Evolutionary conservation across 2,329 filamentous ascomycete species (phyloP).

Genomic region (Verticillium alfalfae): DNA sequence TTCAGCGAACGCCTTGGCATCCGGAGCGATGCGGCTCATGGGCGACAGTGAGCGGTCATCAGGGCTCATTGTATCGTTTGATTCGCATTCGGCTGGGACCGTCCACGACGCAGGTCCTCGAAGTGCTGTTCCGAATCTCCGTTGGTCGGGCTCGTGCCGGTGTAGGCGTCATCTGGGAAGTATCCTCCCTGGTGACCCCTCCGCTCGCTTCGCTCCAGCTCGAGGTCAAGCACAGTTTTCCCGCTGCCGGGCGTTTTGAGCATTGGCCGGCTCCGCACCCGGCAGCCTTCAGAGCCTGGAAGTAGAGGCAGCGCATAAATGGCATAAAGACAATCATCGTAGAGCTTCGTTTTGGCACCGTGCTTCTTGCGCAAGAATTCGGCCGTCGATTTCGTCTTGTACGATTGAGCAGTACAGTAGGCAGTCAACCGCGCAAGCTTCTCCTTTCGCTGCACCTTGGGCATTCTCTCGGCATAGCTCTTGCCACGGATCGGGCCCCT

Average conservation of each 20-base stretch:
- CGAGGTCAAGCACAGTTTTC: conserved; percentile 86
- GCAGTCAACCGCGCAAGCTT: conserved; percentile 88
- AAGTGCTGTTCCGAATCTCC: conserved; percentile 11
- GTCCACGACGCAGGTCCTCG: conserved; percentile 22
- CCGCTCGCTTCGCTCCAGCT: conserved; percentile 90
- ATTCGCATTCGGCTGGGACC: conserved; percentile 17
- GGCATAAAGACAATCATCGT: conserved; percentile 94
- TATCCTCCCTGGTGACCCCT: conserved; percentile 89
- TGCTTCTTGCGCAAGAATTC: conserved; percentile 85
- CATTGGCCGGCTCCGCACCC: conserved; percentile 83
- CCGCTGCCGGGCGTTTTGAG: conserved; percentile 85
- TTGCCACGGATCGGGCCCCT: conserved; percentile 64
- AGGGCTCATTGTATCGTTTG: conserved; percentile 8
- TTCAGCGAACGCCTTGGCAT: conserved; percentile 79
- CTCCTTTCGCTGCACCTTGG: conserved; percentile 81
- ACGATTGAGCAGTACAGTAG: conserved; percentile 92
- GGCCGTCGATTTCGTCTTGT: conserved; percentile 83
- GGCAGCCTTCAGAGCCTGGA: conserved; percentile 79
- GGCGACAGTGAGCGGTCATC: conserved; percentile 42
- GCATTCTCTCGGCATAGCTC: conserved; percentile 88
- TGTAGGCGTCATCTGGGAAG: conserved; percentile 67
- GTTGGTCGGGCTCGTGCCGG: conserved; percentile 24
- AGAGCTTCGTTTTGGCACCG: conserved; percentile 87
- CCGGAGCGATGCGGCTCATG: conserved; percentile 57
- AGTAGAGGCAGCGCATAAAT: conserved; percentile 91